Conservation (phyloP, 1,284 basidiomycete genomes). For the Somion occarium region DNA sequence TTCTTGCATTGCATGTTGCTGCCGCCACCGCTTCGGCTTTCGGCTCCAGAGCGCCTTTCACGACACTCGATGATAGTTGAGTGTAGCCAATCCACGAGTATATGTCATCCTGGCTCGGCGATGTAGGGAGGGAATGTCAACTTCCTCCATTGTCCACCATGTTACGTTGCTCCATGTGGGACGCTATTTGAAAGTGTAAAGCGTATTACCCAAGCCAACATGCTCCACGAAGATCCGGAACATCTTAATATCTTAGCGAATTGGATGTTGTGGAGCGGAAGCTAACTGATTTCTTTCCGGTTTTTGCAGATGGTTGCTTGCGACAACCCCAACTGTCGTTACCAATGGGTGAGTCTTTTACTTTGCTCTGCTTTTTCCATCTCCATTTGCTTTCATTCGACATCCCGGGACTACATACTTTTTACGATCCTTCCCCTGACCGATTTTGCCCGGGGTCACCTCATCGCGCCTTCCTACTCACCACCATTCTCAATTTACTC, state of each 20-base stretch:
- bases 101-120: neutral
- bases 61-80: too few species aligned
- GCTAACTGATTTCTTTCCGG: neutral
- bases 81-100: too few species aligned
- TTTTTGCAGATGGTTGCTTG: slow-evolving; percentile 60
- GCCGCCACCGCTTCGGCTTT: too few species aligned
- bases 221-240: neutral
- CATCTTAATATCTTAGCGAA: neutral
- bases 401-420: too few species aligned
- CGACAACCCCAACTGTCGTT: slow-evolving; percentile 61
- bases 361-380: slow-evolving; percentile 6
- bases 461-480: too few species aligned
- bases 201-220: neutral
- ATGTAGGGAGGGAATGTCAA: neutral
- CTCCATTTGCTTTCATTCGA: neutral
- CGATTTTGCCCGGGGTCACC: too few species aligned
- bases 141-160: neutral
- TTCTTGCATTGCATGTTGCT: too few species aligned
- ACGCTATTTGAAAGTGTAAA: neutral
- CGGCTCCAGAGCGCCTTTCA: too few species aligned
- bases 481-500: too few species aligned
- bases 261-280: neutral
- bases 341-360: slow-evolving; percentile 68
- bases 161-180: neutral
- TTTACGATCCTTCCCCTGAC: too few species aligned